Base-by-base conservation (phyloP, 345 rosid species). In the Camelina hispida region DNA sequence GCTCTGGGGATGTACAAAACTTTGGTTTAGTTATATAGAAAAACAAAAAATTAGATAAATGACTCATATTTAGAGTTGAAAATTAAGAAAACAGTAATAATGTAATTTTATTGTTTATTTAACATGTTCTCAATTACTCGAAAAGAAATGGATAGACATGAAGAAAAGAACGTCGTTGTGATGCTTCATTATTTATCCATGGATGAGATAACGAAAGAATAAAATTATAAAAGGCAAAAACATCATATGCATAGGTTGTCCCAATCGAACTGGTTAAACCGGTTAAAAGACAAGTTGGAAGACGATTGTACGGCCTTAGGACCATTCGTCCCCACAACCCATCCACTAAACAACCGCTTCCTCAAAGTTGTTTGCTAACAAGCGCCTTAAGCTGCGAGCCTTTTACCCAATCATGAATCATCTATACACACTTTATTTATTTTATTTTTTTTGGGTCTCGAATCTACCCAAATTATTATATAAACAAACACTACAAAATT, bases 301-400 rank as follows among this genome's bases (percentile, higher is more conserved):
- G 30, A 13, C n/a, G 20, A 35, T 35, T 43, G 72, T 66, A 74
- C 65, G 78, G 78, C 40, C 57, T 32, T 20, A 35, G 78, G 61
- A 74, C 43, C 60, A 32, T 2, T 67, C 67, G 25, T 60, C 1
- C 59, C 73, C 35, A 67, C 73, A 4, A 51, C 38, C 43, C 15
- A 32, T 57, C 60, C 59, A n/a, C 37, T 7, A 28, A 28, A 28
- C 30, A 28, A 28, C 5, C 30, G 30, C 30, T 28, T 28, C 30
- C 30, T 28, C 67, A 50, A 23, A 35, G 40, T 62, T 35, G 40
- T 4, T 16, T 72, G 61, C 61, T 50, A 48, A 51, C 18, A 3
- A 17, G 42, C 15, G 60, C 38, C 74, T 70, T 70, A 59, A 59
- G 59, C 23, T 72, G 54, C 44, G 62, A 62, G 32, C 76, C 56